A percentile compares a stretch with the other conserved stretches of the same genome.
These are phyloP conservation scores for Aspergillus sp. DNA, from an alignment of 2,329 filamentous ascomycete genomes.

Conservation along the genomic window DNA sequence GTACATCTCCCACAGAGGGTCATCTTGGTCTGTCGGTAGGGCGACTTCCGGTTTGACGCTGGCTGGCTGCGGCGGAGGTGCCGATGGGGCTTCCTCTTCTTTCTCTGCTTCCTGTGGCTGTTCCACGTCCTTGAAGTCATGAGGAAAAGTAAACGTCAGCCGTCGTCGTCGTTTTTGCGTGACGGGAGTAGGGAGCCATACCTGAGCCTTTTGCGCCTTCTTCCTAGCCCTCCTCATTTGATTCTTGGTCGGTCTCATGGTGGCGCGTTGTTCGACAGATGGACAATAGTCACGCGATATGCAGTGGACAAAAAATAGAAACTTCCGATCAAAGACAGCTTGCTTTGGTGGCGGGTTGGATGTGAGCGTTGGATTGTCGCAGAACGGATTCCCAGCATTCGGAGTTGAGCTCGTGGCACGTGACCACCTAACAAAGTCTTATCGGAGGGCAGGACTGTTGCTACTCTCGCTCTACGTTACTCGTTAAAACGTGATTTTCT, in stretches of 20 bases:
- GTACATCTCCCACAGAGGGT: slow-evolving; percentile 76
- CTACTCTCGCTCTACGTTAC: no score
- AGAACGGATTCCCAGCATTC: no score
- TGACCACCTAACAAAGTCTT: no score
- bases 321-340: no score
- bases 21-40: slow-evolving; percentile 50
- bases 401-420: no score
- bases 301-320: no score
- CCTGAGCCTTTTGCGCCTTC: slow-evolving; percentile 74
- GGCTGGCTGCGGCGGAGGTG: slow-evolving; percentile 4
- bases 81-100: slow-evolving; percentile 8
- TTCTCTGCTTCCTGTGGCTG: slow-evolving; percentile 1
- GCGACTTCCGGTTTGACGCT: slow-evolving; percentile 40
- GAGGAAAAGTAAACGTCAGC: slow-evolving; percentile 8
- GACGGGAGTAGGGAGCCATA: slow-evolving; percentile 21
- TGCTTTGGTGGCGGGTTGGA: no score
- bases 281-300: no score
- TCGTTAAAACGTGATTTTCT: no score
- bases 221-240: slow-evolving; percentile 87
- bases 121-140: slow-evolving; percentile 23
- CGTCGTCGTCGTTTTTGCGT: slow-evolving; percentile 1
- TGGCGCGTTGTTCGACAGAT: no score
- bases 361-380: no score
- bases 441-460: no score
- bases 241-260: slow-evolving; percentile 77